Base-by-base conservation (phyloP, 192 early-diverging fungal species). In the Podila minutissima region DNA sequence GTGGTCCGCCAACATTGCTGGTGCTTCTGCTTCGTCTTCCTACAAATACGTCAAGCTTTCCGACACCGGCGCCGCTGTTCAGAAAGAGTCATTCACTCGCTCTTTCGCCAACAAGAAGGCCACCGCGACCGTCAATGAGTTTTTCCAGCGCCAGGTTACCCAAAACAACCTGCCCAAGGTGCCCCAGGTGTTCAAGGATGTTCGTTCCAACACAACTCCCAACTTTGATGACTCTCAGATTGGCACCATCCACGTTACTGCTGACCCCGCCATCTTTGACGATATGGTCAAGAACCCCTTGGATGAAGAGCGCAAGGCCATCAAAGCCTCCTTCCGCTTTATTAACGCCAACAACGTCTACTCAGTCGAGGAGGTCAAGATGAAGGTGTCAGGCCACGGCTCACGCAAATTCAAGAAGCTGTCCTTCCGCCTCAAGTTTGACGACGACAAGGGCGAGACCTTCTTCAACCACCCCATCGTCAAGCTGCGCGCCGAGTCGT, bases 361-460 rank as follows among this genome's bases (percentile, higher is more conserved):
- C 57, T 65, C 41, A 15, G 48, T 49, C 29, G 53, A 61, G 1
- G 62, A 79, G 41, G 85, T 86, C 41, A 64, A 74, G 71, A 26
- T 86, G n/a, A 86, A 83, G 65, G 55, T 86, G 26, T 73, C 76
- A 24, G 85, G 85, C 13, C 74, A 83, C 29, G 78, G 66, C 10
- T 82, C 75, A 11, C 61, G 74, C 5, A 35, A 62, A 26, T 86
- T 73, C 75, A 66, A 82, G 38, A 86, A 86, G 50, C 57, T 83
- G 38, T 82, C 84, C 22, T 71, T 83, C 51, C 74, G 68, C 28
- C 1, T 86, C 62, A 86, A 86, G 51, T 79, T 86, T 41, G 61
- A 73, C 24, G 50, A 71, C 1, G 62, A 75, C 5, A 66, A 66
- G 31, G 63, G 59, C 3, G 50, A 85, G 24, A 82, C 79, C 4